Base-by-base conservation (phyloP, 2,329 filamentous ascomycete species). In the Pyricularia grisea region DNA sequence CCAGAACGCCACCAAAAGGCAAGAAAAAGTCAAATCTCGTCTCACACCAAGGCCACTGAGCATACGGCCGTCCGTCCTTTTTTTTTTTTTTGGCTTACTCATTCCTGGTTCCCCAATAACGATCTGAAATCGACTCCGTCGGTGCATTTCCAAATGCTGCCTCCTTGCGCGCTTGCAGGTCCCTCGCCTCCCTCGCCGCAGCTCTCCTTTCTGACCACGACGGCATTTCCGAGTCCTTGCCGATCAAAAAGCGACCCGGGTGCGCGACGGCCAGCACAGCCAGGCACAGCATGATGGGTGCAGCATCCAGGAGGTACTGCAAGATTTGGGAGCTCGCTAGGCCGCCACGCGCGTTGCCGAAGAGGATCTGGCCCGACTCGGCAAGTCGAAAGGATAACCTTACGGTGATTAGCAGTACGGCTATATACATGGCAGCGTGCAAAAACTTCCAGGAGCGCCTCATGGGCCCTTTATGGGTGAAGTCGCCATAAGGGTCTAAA, bases 341-440 rank as follows among this genome's bases (percentile, higher is more conserved):
- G 73, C 84, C 85, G n/a, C 76, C 72, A 6, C 74, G 72, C 60
- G 76, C 75, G 25, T 83, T 73, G 66, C 14, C 25, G 20, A 12
- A 31, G 27, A 67, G 3, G 20, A 11, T 17, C 42, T 58, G 10
- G 3, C 70, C 79, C 73, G 85, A 90, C 74, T 90, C 86, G 68
- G 80, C 76, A 1, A 90, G 79, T 33, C 87, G 85, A 76, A 84
- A 90, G 71, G 88, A 82, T 74, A 90, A 88, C 42, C 87, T 84
- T 31, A 82, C 80, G 2, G 55, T 14, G 7, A 68, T 28, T 0
- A 68, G 23, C 2, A 42, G n/a, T 3, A 25, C 28, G 1, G 79
- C 77, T 1, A 71, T 71, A 25, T 79, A 74, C 69, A 81, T 74
- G 2, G 73, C 73, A 71, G 74, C 78, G 23, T 78, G 74, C 33